Percentiles rank a stretch among this genome's conserved stretches.
Evolutionary conservation across 2,329 filamentous ascomycete species (phyloP).

Genomic region (Nannizzia gypsea): DNA sequence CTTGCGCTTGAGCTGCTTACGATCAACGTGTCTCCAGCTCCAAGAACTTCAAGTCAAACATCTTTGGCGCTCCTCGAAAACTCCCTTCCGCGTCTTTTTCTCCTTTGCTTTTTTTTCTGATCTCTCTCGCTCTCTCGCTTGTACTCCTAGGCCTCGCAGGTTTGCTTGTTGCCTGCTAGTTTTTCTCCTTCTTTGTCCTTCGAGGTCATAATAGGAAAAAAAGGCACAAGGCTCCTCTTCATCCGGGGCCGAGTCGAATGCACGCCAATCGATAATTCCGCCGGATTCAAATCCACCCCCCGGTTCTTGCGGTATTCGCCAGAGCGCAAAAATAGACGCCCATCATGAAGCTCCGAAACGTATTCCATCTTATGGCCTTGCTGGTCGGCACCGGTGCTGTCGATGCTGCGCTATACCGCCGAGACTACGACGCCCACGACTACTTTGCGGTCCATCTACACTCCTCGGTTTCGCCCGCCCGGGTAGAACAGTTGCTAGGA

Average conservation of each 20-base stretch:
- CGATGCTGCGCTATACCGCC: conserved; percentile 40
- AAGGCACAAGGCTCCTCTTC: too few relatives aligned
- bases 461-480: conserved; percentile 45
- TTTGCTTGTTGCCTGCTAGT: too few relatives aligned
- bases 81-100: too few relatives aligned
- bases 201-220: too few relatives aligned
- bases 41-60: too few relatives aligned
- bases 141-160: too few relatives aligned
- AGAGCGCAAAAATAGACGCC: not conserved
- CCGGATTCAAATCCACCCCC: not conserved
- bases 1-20: too few relatives aligned
- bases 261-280: conserved; percentile 2
- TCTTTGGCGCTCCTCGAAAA: too few relatives aligned
- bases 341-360: conserved; percentile 10
- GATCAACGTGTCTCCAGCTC: too few relatives aligned
- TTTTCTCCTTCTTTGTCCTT: too few relatives aligned
- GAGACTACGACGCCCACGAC: conserved; percentile 69
- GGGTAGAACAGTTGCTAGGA: conserved; percentile 59
- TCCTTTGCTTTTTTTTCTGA: too few relatives aligned
- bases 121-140: too few relatives aligned
- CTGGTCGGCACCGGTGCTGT: conserved; percentile 33
- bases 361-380: conserved; percentile 5
- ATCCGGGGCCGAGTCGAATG: not conserved
- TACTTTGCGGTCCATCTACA: conserved; percentile 88
- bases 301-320: not conserved